Base-by-base conservation (phyloP, 2,329 filamentous ascomycete genomes). In the Phaeomoniella chlamydospora region DNA sequence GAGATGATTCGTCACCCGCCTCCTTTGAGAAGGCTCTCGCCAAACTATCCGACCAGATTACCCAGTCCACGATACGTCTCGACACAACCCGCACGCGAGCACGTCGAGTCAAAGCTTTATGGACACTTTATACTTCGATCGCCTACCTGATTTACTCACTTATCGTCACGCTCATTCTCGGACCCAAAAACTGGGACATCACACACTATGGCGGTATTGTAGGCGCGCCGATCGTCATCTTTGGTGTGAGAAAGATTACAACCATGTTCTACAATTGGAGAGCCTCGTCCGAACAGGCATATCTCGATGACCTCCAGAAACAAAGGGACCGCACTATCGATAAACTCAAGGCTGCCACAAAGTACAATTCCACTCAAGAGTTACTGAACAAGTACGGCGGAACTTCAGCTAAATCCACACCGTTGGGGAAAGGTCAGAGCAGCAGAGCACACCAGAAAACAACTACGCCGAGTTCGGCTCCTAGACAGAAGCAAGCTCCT, bases 341-440 rank as follows among this genome's bases (percentile, higher is more conserved):
- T 54, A 87, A 87, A 59, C 74, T 98, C 43, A 98, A 98, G 60
- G 77, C 80, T 39, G 87, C 87, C 16, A 98, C 90, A 19, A 94
- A 83, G 56, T 98, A 94, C 62, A 84, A 96, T 58, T 90, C 87
- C 18, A 98, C 90, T 2, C 75, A 92, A 50, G 77, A 94, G 53
- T 61, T 98, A 40, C 72, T 98, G 9, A 84, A 96, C 50, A 98
- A 96, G 50, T 98, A 98, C 55, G 87, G 86, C 22, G 81, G 75
- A 6, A 64, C 67, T 14, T 74, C 77, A 42, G 61, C 67, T 14
- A 57, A 57, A 29, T 42, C 44, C 12, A 40, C 47, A 3, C 44
- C 41, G 14, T 37, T 49, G 37, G 48, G 57, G 43, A 38, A 52
- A 51, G 40, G 37, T 42, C 10, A 33, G 19, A 22, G 36, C 4